Base-by-base conservation (phyloP, 768 basidiomycete genomes). In the Multifurca ochricompacta region DNA sequence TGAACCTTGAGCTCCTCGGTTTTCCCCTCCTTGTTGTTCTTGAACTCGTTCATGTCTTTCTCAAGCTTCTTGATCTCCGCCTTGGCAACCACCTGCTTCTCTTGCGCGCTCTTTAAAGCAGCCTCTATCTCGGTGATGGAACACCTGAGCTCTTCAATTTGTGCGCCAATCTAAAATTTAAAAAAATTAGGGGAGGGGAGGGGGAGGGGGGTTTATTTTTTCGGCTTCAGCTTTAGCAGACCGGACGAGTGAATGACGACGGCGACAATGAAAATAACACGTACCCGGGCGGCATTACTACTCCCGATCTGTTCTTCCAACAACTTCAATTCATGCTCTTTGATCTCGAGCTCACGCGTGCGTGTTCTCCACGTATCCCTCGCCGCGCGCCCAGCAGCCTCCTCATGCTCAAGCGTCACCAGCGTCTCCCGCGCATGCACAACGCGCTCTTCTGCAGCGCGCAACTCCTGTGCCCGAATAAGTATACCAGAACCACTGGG, bases 21-120 rank as follows among this genome's bases (percentile, higher is more conserved):
- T 71, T 98, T 98, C 43, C 92, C 91, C 47, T 97, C 96, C 68
- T 96, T 96, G 73, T 99, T 94, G 70, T 94, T 87, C 74, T 96
- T 94, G 76, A 99, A 97, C 73, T 98, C 96, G 51, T 81, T 81
- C 92, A 99, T 98, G 67, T 99, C 96, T 63, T 85, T 85, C 70
- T 98, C 91, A 21, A 98, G 81, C 64, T 85, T 89, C 71, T 83
- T 83, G 67, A 81, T 79, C 55, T 97, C 93, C 0, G 75, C 82
- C 45, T 83, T 73, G 0, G 91, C 90, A 6, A 70, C 75, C 64
- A 79, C 80, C 67, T 95, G 89, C 64, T 90, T 90, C 51, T 83
- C 75, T 65, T 83, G 81, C 5, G 91, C 83, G 0, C 71, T 70
- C 57, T 82, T 69, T n/a, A 88, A 70, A 1, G 81, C 79, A 18